Percentiles rank a stretch among this genome's conserved stretches.
phyloP scores from a whole-genome alignment of 805 yeast genomes.

The Jamesozyma piceae region DNA sequence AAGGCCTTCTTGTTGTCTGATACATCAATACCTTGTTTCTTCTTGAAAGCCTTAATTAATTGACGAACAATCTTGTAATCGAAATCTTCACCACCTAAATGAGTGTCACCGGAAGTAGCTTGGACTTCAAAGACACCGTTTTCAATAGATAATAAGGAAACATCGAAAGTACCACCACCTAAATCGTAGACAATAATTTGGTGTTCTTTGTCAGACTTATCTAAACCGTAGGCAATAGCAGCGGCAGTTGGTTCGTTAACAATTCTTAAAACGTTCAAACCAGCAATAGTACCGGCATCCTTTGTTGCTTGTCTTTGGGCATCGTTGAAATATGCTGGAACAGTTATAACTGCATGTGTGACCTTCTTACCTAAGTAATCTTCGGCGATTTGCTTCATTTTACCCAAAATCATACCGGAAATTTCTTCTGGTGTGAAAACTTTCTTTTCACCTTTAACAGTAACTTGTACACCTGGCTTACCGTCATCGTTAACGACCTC shows the following conservation, averaged over 20 bases:
- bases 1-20: constrained; percentile 74
- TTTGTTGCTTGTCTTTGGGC: constrained; percentile 92
- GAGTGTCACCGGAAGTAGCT: constrained; percentile 95
- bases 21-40: constrained; percentile 83
- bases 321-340: constrained; percentile 88
- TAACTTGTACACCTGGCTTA: constrained; percentile 75
- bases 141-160: constrained; percentile 76
- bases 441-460: constrained; percentile 63
- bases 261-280: constrained; percentile 77
- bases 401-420: constrained; percentile 82
- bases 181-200: constrained; percentile 87
- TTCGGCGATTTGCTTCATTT: constrained; percentile 90
- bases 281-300: constrained; percentile 89
- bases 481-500: constrained; percentile 59
- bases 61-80: constrained; percentile 84
- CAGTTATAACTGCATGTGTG: constrained; percentile 85
- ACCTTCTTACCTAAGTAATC: constrained; percentile 78
- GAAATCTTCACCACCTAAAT: constrained; percentile 95
- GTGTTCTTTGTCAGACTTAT: constrained; percentile 71
- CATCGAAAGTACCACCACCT: constrained; percentile 98
- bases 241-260: constrained; percentile 96
- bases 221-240: constrained; percentile 93
- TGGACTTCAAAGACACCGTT: constrained; percentile 88
- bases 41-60: constrained; percentile 79
- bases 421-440: constrained; percentile 86